phyloP scores from a whole-genome alignment of 164 flowering plant species.

The Piper longum region DNA sequence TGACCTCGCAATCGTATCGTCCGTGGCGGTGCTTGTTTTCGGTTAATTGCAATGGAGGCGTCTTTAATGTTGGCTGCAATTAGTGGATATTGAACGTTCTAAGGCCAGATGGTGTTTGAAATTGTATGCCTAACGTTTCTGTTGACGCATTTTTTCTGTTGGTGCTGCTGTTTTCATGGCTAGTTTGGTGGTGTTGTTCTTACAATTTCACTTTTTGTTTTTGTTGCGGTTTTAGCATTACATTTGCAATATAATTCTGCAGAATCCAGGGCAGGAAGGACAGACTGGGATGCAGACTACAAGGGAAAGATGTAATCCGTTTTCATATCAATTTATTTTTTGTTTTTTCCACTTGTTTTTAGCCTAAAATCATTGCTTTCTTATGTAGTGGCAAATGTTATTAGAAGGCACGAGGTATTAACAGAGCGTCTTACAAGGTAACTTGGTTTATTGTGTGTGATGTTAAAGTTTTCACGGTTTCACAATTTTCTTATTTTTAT shows the following conservation, averaged over 20 bases:
- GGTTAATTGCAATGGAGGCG: not conserved
- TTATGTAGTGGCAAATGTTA: conserved; percentile 56
- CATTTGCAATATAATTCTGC: conserved; percentile 7
- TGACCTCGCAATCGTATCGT: not conserved
- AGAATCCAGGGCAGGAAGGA: conserved; percentile 50
- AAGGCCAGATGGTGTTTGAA: not conserved
- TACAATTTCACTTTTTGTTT: not conserved
- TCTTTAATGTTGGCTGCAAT: too few species aligned
- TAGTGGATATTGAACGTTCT: too few species aligned
- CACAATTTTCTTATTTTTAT: not conserved
- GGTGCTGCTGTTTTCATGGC: not conserved
- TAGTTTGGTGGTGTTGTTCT: not conserved
- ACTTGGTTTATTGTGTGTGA: not conserved
- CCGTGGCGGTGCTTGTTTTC: not conserved
- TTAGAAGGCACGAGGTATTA: conserved; percentile 68
- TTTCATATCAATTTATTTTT: not conserved
- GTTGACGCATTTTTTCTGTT: not conserved
- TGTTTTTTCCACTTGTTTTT: not conserved
- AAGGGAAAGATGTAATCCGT: conserved; percentile 49
- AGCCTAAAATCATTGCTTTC: conserved; percentile 7
- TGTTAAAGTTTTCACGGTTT: not conserved
- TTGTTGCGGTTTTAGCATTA: not conserved
- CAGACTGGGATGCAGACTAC: conserved; percentile 50
- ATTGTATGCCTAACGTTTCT: too few species aligned
- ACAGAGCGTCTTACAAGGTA: conserved; percentile 89